Conservation (phyloP, 2,329 filamentous ascomycete species). For the Phaeosphaeria sp. region DNA sequence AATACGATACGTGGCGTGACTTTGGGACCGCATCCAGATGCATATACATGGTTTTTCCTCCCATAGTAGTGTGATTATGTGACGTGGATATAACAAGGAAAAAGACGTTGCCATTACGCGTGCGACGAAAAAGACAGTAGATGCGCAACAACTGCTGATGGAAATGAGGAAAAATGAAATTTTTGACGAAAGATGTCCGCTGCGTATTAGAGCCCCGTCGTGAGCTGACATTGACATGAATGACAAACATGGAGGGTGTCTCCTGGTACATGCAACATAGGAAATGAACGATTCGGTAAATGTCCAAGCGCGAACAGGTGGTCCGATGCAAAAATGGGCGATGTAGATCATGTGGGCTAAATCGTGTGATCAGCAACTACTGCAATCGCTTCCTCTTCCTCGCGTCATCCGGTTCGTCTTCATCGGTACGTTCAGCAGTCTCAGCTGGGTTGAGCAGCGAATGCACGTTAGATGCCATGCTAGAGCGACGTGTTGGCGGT, state of each 20-base stretch:
- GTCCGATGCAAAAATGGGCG: neutral
- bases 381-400: slow-evolving; percentile 63
- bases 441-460: slow-evolving; percentile 72
- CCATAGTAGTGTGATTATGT: neutral
- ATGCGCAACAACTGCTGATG: neutral
- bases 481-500: slow-evolving; percentile 70
- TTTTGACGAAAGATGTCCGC: neutral
- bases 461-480: slow-evolving; percentile 75
- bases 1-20: neutral
- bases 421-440: slow-evolving; percentile 69
- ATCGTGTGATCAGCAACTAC: slow-evolving; percentile 7
- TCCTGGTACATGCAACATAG: neutral
- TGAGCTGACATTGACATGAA: neutral
- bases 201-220: neutral
- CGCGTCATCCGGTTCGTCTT: slow-evolving; percentile 67
- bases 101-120: neutral
- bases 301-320: neutral
- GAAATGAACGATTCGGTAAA: neutral
- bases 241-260: neutral
- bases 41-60: slow-evolving; percentile 3
- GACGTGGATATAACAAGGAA: slow-evolving; percentile 2
- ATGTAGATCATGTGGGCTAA: neutral
- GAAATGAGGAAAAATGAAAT: neutral
- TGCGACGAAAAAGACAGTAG: neutral
- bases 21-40: neutral